These are phyloP conservation scores for Penicillium herquei DNA, from an alignment of 495 filamentous ascomycete species.

Conservation along the genomic window DNA sequence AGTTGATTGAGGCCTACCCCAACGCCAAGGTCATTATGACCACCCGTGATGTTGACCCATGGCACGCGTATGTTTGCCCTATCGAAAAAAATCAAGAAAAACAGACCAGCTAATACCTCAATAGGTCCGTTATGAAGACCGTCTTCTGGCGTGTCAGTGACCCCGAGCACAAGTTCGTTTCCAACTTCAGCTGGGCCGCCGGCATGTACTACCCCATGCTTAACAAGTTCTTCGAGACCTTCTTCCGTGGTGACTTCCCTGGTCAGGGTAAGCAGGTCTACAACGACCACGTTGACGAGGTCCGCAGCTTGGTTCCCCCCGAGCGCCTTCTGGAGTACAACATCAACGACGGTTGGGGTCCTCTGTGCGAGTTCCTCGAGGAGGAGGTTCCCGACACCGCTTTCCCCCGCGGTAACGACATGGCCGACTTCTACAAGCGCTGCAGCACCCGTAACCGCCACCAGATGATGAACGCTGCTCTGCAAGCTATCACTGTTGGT, in stretches of 20 bases:
- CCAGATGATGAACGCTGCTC: conserved; percentile 60
- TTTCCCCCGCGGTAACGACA: conserved; percentile 49
- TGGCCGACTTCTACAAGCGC: conserved; percentile 58
- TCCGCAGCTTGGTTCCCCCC: conserved; percentile 44
- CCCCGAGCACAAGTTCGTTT: conserved; percentile 52
- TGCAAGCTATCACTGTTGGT: conserved; percentile 51
- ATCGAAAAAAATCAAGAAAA: neutral
- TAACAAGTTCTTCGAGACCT: conserved; percentile 57
- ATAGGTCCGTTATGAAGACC: conserved; percentile 50
- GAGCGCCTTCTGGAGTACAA: conserved; percentile 61
- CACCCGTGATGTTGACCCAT: conserved; percentile 58
- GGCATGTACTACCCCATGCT: conserved; percentile 61
- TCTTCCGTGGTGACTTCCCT: conserved; percentile 53
- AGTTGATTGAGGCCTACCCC: conserved; percentile 67
- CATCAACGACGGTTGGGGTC: conserved; percentile 64
- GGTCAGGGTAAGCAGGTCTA: conserved; percentile 52
- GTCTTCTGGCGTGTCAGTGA: conserved; percentile 55
- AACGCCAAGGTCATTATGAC: conserved; percentile 68
- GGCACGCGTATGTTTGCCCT: conserved; percentile 44
- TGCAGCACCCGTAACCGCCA: conserved; percentile 57
- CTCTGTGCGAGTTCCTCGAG: conserved; percentile 65
- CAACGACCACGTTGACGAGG: conserved; percentile 43
- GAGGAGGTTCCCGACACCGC: conserved; percentile 52
- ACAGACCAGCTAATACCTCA: conserved; percentile 1
- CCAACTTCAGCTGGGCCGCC: conserved; percentile 54